Conservation (phyloP, 75 land plant genomes). For the Pseudotsuga menziesii region DNA sequence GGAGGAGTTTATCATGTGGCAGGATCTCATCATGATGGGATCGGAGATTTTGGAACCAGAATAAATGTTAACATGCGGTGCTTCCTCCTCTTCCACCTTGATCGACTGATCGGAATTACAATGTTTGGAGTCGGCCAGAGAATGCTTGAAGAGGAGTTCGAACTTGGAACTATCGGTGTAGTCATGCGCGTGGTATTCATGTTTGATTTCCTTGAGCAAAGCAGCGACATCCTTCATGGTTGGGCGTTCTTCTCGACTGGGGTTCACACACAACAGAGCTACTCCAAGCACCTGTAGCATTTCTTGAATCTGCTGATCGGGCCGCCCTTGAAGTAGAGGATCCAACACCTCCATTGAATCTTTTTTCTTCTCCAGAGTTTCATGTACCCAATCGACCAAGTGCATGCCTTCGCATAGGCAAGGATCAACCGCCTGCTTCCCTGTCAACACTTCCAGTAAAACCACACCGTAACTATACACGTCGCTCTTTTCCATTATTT, state of each 20-base stretch:
- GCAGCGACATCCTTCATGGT: conserved; percentile 91
- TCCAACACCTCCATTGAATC: conserved; percentile 65
- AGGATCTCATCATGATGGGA: no score
- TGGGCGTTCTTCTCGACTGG: conserved; percentile 71
- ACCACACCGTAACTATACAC: conserved; percentile 86
- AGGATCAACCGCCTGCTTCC: conserved; percentile 58
- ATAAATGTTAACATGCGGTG: no score
- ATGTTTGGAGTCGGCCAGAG: background rate
- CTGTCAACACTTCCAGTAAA: conserved; percentile 74
- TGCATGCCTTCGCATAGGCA: conserved; percentile 54
- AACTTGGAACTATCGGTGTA: background rate
- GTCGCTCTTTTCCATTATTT: conserved; percentile 80
- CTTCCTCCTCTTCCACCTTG: no score
- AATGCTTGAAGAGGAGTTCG: background rate
- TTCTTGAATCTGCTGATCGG: conserved; percentile 69
- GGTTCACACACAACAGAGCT: conserved; percentile 70
- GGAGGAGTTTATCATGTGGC: no score
- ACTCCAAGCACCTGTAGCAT: conserved; percentile 79
- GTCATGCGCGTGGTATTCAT: conserved; percentile 9
- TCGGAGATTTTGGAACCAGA: no score
- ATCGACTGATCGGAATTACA: no score
- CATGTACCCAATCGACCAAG: conserved; percentile 66
- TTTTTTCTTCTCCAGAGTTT: conserved; percentile 39
- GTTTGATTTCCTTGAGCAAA: conserved; percentile 65
- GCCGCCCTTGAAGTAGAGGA: conserved; percentile 38